Evolutionary conservation across 139 green algal species (phyloP), one percentile per base, ranked within the genome.

Genomic region (Chlorella vulgaris): DNA sequence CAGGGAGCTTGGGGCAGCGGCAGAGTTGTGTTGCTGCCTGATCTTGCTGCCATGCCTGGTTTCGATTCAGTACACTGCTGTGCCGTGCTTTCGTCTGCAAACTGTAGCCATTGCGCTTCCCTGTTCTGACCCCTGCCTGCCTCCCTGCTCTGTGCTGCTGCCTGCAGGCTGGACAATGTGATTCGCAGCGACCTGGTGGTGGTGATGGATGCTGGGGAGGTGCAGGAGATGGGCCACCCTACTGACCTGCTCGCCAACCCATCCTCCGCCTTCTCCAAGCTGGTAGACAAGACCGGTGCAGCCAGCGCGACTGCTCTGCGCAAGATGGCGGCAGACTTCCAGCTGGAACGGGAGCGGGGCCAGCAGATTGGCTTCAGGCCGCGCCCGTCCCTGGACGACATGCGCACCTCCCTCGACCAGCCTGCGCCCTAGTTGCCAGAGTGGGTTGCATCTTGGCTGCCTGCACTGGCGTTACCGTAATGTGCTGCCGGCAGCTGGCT

Each of bases 241-340:
- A 39, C 47, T n/a, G 50, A 42, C 26, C 81, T 85, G 53, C 65
- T 85, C 63, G 62, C 61, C 22, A 35, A 91, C 78, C 83, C 79
- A 8, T 53, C 66, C 24, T 82, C 74, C 65, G 87, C 86, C 84
- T 93, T 93, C 86, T 85, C 68, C 66, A 84, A 86, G 79, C 87
- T 93, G 76, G 87, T 93, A 29, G 89, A 93, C 76, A 88, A 86
- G 80, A 76, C 81, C 4, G 85, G 89, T 50, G 43, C 65, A 10
- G 50, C 83, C 61, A 84, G 81, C 18, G 83, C 89, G 6, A 85
- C 85, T 4, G 87, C 83, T 4, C 84, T 93, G 79, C 83, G 89
- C 36, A 67, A 83, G 71, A 86, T 90, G 85, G 88, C 88, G 10
- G 76, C 84, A 29, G 84, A 89, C 38, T 79, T 81, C 51, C 36